Evolutionary conservation across 331 rosid species (phyloP).

Genomic region (Spiraea crenata): DNA sequence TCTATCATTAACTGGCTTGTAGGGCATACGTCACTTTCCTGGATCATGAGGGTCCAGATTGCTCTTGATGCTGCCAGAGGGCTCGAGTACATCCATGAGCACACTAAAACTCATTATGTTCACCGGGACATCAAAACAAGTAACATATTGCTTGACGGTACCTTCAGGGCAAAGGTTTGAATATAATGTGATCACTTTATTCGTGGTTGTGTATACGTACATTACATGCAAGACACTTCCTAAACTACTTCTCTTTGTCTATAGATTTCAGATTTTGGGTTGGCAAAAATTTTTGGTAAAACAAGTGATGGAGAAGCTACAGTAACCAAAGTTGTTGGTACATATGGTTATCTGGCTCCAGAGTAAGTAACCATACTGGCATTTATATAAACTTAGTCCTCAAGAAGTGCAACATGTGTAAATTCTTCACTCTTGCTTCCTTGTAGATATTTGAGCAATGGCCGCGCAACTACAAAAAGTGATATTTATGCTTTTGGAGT

Average conservation of each 20-base stretch:
- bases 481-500: conserved; percentile 97
- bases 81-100: conserved; percentile 98
- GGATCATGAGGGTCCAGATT: conserved; percentile 97
- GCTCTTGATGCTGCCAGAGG: conserved; percentile 94
- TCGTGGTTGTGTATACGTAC: conserved; percentile 10
- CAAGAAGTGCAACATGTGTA: conserved; percentile 11
- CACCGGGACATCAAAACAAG: conserved; percentile 98
- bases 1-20: conserved; percentile 26
- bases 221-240: conserved; percentile 16
- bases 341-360: conserved; percentile 97
- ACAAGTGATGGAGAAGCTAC: conserved; percentile 72
- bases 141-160: conserved; percentile 87
- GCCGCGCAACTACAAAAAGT: conserved; percentile 86
- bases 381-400: neutral
- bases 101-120: conserved; percentile 90
- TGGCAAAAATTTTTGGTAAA: conserved; percentile 91
- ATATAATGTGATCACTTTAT: conserved; percentile 6
- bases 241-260: conserved; percentile 7
- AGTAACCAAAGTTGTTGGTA: conserved; percentile 90
- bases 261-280: conserved; percentile 96
- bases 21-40: conserved; percentile 93
- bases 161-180: conserved; percentile 83
- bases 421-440: conserved; percentile 6
- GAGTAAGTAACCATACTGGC: conserved; percentile 57
- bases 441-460: conserved; percentile 85